Conservation (phyloP, 2,329 filamentous ascomycete genomes). For the Cladosporium sp. region DNA sequence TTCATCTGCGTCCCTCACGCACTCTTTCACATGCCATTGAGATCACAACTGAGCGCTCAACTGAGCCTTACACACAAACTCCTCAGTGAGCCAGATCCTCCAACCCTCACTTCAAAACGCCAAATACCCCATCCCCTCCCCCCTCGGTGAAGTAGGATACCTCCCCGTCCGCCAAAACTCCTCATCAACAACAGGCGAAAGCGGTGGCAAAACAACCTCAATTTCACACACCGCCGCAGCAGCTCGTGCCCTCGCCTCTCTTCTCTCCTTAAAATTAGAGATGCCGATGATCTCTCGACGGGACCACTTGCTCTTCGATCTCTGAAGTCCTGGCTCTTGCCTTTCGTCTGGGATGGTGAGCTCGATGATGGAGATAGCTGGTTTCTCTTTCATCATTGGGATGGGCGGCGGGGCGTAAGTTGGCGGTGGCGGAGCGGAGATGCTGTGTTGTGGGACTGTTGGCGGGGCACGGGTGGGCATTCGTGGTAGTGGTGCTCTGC, state of each 20-base stretch:
- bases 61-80: no score
- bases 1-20: no score
- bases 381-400: neutral
- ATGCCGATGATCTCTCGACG: neutral
- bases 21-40: no score
- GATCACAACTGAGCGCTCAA: no score
- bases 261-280: neutral
- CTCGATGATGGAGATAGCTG: neutral
- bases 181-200: slow-evolving; percentile 11
- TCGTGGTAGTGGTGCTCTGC: neutral
- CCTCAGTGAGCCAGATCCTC: neutral
- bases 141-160: slow-evolving; percentile 1
- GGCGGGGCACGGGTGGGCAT: slow-evolving; percentile 2
- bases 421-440: slow-evolving; percentile 1
- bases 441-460: neutral
- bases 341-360: neutral
- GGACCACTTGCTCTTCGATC: slow-evolving; percentile 4
- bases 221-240: neutral
- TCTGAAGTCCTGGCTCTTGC: neutral
- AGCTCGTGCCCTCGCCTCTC: neutral
- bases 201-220: neutral
- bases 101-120: neutral
- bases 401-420: neutral
- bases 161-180: slow-evolving; percentile 11
- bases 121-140: neutral